Evolutionary conservation across 768 basidiomycete genomes (phyloP).

Genomic region (Tulasnella sp.): DNA sequence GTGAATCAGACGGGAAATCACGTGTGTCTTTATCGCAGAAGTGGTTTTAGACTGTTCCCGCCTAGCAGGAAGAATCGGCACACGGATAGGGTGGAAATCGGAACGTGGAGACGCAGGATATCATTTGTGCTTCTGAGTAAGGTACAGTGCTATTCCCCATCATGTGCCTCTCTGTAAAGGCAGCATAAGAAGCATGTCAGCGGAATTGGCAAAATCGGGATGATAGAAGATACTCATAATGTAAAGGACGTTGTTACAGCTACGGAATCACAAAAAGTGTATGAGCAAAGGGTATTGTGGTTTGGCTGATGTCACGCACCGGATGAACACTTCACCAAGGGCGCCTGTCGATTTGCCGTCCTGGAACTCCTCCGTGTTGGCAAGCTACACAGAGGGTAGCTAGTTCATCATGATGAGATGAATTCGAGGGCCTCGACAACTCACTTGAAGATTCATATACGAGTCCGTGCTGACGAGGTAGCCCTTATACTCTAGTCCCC

Average conservation of each 20-base stretch:
- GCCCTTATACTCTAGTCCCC: slow-evolving; percentile 98
- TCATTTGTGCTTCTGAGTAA: slow-evolving; percentile 1
- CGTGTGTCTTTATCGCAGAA: no score
- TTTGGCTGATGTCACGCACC: slow-evolving; percentile 35
- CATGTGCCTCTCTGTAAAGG: slow-evolving; percentile 59
- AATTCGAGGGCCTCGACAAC: slow-evolving; percentile 19
- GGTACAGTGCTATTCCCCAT: not conserved
- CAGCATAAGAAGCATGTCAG: slow-evolving; percentile 21
- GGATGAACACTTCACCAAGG: slow-evolving; percentile 97
- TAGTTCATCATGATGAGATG: not conserved
- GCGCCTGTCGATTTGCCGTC: slow-evolving; percentile 91
- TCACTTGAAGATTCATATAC: slow-evolving; percentile 98
- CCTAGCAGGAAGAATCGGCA: no score
- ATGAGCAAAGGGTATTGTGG: slow-evolving; percentile 13
- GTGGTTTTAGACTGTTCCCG: no score
- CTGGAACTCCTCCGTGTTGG: slow-evolving; percentile 98
- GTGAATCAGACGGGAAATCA: not conserved
- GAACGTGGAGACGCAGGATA: not conserved
- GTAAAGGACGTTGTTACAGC: slow-evolving; percentile 93
- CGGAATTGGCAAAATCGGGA: not conserved
- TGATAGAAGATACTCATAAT: slow-evolving; percentile 55
- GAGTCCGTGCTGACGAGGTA: slow-evolving; percentile 98
- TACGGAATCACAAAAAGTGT: slow-evolving; percentile 24
- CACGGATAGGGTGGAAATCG: no score
- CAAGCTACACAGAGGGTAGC: slow-evolving; percentile 44